Evolutionary conservation across 768 basidiomycete species (phyloP).

Genomic region (Phaeotremella fagi): DNA sequence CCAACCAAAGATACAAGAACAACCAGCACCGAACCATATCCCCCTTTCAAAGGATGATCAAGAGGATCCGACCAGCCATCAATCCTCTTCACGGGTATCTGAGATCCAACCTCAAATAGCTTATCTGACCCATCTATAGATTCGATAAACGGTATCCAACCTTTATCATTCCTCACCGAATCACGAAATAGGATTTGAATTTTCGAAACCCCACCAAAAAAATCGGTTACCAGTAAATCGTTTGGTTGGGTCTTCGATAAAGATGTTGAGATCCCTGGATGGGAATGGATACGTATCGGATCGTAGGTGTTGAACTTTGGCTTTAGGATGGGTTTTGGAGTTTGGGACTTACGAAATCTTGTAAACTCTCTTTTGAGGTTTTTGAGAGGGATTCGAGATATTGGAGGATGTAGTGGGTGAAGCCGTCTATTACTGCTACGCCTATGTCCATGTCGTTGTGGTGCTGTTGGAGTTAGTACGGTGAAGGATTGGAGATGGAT

Average conservation of each 20-base stretch:
- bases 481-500: neutral
- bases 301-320: slow-evolving; percentile 75
- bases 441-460: slow-evolving; percentile 92
- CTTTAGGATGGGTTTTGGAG: neutral
- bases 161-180: too few relatives aligned
- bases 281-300: slow-evolving; percentile 67
- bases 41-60: too few relatives aligned
- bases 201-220: slow-evolving; percentile 81
- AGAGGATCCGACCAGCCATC: too few relatives aligned
- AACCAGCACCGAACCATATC: too few relatives aligned
- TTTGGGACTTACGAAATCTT: slow-evolving; percentile 65
- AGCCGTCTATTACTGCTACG: slow-evolving; percentile 90
- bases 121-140: too few relatives aligned
- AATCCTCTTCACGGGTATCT: too few relatives aligned
- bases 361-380: slow-evolving; percentile 71
- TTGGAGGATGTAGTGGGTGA: slow-evolving; percentile 83
- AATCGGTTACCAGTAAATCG: slow-evolving; percentile 67
- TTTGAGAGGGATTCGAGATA: slow-evolving; percentile 91
- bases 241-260: slow-evolving; percentile 66
- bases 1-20: too few relatives aligned
- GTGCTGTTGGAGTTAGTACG: slow-evolving; percentile 55
- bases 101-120: too few relatives aligned
- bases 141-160: too few relatives aligned
- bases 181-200: slow-evolving; percentile 57
- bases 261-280: slow-evolving; percentile 82